Conservation (phyloP, 306 rosid genomes). For the Citrullus colocynthis region DNA sequence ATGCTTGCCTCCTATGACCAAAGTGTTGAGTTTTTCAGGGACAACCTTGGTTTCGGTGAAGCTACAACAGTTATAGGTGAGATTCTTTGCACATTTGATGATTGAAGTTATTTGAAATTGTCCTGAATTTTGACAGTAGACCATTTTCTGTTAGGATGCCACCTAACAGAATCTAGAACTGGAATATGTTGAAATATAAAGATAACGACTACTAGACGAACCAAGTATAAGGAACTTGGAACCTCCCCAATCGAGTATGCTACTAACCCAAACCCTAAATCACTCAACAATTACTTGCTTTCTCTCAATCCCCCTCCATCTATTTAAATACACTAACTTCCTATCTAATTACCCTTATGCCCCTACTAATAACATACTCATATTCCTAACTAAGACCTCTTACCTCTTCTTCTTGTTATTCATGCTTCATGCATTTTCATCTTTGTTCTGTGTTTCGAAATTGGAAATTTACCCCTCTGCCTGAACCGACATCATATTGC, state of each 20-base stretch:
- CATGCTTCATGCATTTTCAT: not conserved
- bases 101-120: not conserved
- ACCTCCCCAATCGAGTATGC: too few relatives aligned
- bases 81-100: not conserved
- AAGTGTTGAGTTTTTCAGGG: conserved; percentile 87
- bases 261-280: too few relatives aligned
- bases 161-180: too few relatives aligned
- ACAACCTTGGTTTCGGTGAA: conserved; percentile 77
- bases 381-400: too few relatives aligned
- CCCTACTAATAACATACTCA: too few relatives aligned
- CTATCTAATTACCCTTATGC: too few relatives aligned
- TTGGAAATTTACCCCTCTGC: not conserved
- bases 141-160: not conserved
- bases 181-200: too few relatives aligned
- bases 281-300: too few relatives aligned
- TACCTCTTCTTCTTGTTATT: not conserved
- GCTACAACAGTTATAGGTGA: conserved; percentile 62
- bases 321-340: too few relatives aligned
- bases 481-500: not conserved
- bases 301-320: too few relatives aligned
- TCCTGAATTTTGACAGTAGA: not conserved
- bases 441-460: not conserved
- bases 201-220: too few relatives aligned
- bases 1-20: conserved; percentile 99
- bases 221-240: too few relatives aligned